Percentiles rank a stretch among this genome's conserved stretches.
phyloP scores from a whole-genome alignment of 495 filamentous ascomycete species.

The Durotheca rogersii region DNA sequence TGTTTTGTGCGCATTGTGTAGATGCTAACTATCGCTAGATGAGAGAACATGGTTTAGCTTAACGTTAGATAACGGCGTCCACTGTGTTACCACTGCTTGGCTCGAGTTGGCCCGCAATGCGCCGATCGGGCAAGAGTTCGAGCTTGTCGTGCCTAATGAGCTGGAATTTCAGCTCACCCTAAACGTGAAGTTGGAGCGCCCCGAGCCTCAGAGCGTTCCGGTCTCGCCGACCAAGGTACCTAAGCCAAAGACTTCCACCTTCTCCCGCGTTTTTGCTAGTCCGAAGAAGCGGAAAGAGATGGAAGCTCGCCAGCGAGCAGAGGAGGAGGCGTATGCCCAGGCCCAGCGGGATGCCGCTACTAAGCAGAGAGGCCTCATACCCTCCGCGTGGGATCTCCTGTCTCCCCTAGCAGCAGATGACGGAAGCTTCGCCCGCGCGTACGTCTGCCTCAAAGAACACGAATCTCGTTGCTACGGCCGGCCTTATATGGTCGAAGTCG shows the following conservation, averaged over 20 bases:
- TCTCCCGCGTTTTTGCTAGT: constrained; percentile 88
- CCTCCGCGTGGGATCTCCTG: constrained; percentile 81
- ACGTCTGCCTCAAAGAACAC: constrained; percentile 89
- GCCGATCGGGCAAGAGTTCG: constrained; percentile 97
- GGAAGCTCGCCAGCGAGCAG: constrained; percentile 76
- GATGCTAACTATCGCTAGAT: constrained; percentile 52
- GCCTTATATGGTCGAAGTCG: constrained; percentile 80
- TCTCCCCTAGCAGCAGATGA: constrained; percentile 83
- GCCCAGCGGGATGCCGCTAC: constrained; percentile 67
- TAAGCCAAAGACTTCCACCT: constrained; percentile 74
- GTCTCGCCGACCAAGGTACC: constrained; percentile 59
- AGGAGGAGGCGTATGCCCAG: constrained; percentile 64
- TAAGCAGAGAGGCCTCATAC: constrained; percentile 55
- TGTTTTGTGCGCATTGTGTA: background rate
- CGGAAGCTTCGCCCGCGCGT: constrained; percentile 89
- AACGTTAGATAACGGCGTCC: constrained; percentile 93
- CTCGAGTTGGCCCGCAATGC: constrained; percentile 89
- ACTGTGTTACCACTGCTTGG: constrained; percentile 97
- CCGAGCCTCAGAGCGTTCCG: constrained; percentile 55
- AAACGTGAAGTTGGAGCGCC: constrained; percentile 88
- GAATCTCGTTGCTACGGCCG: constrained; percentile 82
- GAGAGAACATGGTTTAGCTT: constrained; percentile 91
- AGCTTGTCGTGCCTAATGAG: constrained; percentile 93
- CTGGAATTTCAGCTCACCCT: constrained; percentile 96
- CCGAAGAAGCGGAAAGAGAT: constrained; percentile 94